Base-by-base conservation (phyloP, 192 early-diverging fungal species). In the Podila verticillata region DNA sequence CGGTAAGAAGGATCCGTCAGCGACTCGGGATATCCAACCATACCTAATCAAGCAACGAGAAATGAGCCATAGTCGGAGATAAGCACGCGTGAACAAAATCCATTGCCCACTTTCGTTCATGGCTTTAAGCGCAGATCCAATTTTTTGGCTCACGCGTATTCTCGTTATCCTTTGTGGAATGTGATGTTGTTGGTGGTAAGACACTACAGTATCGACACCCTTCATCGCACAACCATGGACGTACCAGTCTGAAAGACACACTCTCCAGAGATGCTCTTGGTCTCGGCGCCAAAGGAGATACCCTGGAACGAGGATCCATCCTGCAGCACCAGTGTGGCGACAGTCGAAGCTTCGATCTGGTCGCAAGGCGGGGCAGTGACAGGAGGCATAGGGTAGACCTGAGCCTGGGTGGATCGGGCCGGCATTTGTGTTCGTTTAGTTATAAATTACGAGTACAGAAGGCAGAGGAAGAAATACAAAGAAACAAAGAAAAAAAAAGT, bases 1-100 rank as follows among this genome's bases (percentile, higher is more conserved):
- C 93, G 90, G 85, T 99, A 99, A 49, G 97, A 98, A 17, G 98
- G 98, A 86, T 99, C 97, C 4, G 96, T 98, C 77, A 98, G 86
- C 31, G 98, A 97, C 85, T 99, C 97, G 19, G 98, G 96, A 81
- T 98, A 99, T 56, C 96, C 98, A 54, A 97, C 95, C 97, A 98
- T 98, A 39, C 93, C 93, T 93, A 67, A 19, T 39, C 4, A 28
- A 61, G 49, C n/a, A 22, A 59, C 7, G 7, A 26, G 30, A 20
- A 26, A 26, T 65, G 39, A 9, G 15, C 12, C 39, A 44, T 44
- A 44, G 39, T 44, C 39, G 39, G 39, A 44, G 39, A 44, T 39
- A 1, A 15, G 3, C 15, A 15, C 13, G 7, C 39, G 10, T 44
- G 39, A 44, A 15, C 10, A 44, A 44, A 24, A 39, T 44, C 34